Percentiles rank a stretch among this genome's conserved stretches.
Evolutionary conservation across 176 grass and related monocot genomes (phyloP).

Genomic region (Triticum dicoccoides): DNA sequence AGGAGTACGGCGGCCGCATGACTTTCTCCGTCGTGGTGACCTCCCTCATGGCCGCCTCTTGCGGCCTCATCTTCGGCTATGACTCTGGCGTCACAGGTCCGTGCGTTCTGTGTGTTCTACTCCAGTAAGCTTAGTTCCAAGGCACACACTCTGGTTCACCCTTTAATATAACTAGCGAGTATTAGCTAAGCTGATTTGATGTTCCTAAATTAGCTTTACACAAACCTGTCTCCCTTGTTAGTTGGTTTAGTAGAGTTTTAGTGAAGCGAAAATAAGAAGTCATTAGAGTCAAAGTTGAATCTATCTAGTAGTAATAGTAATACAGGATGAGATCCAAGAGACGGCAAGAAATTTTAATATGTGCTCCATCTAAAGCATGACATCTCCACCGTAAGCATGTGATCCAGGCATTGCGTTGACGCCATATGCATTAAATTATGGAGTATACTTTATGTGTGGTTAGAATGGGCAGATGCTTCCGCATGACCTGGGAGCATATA

Average conservation of each 20-base stretch:
- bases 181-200: background rate
- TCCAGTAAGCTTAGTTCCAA: background rate
- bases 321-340: background rate
- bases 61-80: slow-evolving; percentile 54
- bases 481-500: too few species aligned
- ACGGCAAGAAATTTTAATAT: background rate
- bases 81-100: slow-evolving; percentile 39
- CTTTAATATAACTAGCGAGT: background rate
- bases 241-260: too few species aligned
- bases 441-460: background rate
- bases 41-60: slow-evolving; percentile 44
- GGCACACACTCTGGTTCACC: background rate
- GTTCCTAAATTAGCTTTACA: background rate
- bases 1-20: slow-evolving; percentile 28
- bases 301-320: background rate
- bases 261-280: too few species aligned
- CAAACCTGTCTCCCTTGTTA: too few species aligned
- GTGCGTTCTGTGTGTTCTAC: background rate
- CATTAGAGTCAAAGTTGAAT: too few species aligned
- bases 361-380: background rate
- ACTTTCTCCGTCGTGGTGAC: slow-evolving; percentile 40
- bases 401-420: background rate
- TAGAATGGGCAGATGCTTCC: background rate
- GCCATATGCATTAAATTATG: background rate
- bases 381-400: background rate